Evolutionary conservation across 257 asterid genomes (phyloP).

Genomic region (Thymus quinquecostatus): DNA sequence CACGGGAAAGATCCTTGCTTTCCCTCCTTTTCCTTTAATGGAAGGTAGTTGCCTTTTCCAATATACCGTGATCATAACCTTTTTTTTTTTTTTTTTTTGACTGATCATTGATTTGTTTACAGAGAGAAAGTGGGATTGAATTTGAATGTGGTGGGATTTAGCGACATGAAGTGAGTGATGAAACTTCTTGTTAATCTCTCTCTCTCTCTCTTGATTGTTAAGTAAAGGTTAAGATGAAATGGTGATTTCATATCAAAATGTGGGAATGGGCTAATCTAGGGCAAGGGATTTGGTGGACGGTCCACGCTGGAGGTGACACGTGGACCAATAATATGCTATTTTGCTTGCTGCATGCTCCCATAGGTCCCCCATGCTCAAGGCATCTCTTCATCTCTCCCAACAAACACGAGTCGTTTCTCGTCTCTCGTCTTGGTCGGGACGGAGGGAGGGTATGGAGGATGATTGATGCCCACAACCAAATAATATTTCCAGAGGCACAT

Average conservation of each 20-base stretch:
- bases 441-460: no score
- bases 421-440: no score
- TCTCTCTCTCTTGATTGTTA: neutral
- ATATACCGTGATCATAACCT: conserved; percentile 36
- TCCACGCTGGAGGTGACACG: conserved; percentile 44
- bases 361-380: conserved; percentile 9
- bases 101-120: conserved; percentile 1
- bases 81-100: neutral
- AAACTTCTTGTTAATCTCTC: neutral
- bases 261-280: no score
- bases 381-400: neutral
- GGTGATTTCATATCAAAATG: conserved; percentile 33
- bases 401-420: no score
- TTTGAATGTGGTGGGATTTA: conserved; percentile 17
- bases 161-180: conserved; percentile 49
- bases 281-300: conserved; percentile 10
- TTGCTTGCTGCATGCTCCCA: conserved; percentile 2
- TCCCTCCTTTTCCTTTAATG: conserved; percentile 38
- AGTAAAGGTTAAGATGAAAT: neutral
- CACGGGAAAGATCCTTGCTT: conserved; percentile 37
- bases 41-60: conserved; percentile 36
- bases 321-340: conserved; percentile 37
- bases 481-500: neutral
- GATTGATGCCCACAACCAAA: neutral
- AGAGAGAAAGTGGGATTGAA: conserved; percentile 18